These are phyloP conservation scores for Vitis labrusca DNA, from an alignment of 164 flowering plant species.

Conservation along the genomic window DNA sequence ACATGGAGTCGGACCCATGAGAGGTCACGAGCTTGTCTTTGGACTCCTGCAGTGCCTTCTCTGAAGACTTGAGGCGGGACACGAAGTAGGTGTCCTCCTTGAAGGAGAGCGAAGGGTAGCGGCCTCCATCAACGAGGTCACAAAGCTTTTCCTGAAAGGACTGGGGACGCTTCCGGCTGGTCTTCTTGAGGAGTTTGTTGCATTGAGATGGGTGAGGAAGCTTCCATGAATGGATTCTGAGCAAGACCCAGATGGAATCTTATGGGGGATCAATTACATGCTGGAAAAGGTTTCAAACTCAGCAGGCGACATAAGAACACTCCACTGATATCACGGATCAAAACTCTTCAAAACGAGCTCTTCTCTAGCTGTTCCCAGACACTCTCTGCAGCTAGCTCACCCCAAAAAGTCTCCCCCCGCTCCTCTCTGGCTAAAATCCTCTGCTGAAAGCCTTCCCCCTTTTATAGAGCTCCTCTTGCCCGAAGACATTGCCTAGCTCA, in stretches of 20 bases:
- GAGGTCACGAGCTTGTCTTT: slow-evolving; percentile 50
- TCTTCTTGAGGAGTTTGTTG: slow-evolving; percentile 26
- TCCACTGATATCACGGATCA: too few relatives aligned
- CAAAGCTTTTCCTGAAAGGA: slow-evolving; percentile 65
- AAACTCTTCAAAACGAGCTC: too few relatives aligned
- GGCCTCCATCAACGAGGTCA: slow-evolving; percentile 65
- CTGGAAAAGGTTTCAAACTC: too few relatives aligned
- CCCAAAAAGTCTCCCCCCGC: too few relatives aligned
- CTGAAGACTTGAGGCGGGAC: slow-evolving; percentile 64
- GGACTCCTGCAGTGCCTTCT: slow-evolving; percentile 68
- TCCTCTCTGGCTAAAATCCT: too few relatives aligned
- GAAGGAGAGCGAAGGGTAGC: slow-evolving; percentile 61
- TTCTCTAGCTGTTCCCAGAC: too few relatives aligned
- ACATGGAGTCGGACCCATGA: slow-evolving; percentile 45
- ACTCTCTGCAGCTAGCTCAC: too few relatives aligned
- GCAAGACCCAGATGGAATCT: slow-evolving; percentile 16
- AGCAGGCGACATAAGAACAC: too few relatives aligned
- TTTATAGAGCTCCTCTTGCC: too few relatives aligned
- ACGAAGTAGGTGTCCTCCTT: slow-evolving; percentile 80
- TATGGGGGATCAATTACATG: too few relatives aligned
- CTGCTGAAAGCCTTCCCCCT: too few relatives aligned
- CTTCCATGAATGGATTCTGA: slow-evolving; percentile 24
- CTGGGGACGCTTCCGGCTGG: slow-evolving; percentile 35
- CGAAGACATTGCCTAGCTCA: too few relatives aligned
- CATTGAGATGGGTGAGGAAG: slow-evolving; percentile 33